These are phyloP conservation scores for Xylaria cubensis DNA, from an alignment of 495 filamentous ascomycete genomes.

Conservation along the genomic window DNA sequence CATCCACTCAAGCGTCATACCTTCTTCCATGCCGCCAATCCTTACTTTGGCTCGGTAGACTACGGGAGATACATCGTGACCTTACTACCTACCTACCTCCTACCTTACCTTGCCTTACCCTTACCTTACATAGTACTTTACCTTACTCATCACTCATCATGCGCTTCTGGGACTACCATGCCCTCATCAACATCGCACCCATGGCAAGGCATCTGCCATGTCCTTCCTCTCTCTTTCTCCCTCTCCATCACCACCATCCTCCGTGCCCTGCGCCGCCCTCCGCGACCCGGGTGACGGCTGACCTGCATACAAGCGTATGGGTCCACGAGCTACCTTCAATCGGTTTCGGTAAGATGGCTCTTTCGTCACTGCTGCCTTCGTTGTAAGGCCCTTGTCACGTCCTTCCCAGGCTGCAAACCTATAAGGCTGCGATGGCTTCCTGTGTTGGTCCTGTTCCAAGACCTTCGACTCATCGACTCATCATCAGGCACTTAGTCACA, in stretches of 20 bases:
- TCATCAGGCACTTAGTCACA: slow-evolving; percentile 40
- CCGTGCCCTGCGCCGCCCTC: slow-evolving; percentile 40
- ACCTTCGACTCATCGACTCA: slow-evolving; percentile 48
- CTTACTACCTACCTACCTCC: no score
- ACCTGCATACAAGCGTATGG: slow-evolving; percentile 40
- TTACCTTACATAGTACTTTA: slow-evolving; percentile 19
- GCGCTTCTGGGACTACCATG: not conserved
- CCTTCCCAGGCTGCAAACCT: slow-evolving; percentile 43
- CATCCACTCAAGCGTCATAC: slow-evolving; percentile 2
- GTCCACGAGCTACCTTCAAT: slow-evolving; percentile 30
- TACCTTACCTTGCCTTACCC: not conserved
- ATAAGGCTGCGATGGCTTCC: slow-evolving; percentile 49
- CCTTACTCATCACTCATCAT: slow-evolving; percentile 31
- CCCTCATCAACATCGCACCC: slow-evolving; percentile 16
- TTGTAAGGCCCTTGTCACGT: slow-evolving; percentile 30
- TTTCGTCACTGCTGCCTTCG: slow-evolving; percentile 41
- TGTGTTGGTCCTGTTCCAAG: slow-evolving; percentile 35
- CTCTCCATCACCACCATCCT: slow-evolving; percentile 4
- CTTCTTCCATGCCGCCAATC: not conserved
- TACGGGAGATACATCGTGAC: slow-evolving; percentile 11
- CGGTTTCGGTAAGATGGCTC: slow-evolving; percentile 30
- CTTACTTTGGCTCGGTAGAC: not conserved
- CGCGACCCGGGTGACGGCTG: slow-evolving; percentile 35
- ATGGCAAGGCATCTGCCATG: slow-evolving; percentile 34
- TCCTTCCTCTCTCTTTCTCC: not conserved